Base-by-base conservation (phyloP, 148 eudicot species). In the Cornus florida region DNA sequence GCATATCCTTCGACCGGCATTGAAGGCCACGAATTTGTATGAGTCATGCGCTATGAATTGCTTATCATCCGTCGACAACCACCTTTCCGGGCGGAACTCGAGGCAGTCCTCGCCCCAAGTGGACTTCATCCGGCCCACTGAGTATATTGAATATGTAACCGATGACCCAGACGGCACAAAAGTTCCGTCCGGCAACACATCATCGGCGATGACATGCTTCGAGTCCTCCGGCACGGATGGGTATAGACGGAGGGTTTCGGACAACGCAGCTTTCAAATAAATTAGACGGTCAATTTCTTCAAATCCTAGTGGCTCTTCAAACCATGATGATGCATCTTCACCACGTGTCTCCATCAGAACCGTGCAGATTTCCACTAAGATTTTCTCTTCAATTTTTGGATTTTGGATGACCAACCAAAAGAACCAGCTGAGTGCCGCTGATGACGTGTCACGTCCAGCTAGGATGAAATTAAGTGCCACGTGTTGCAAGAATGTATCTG, bases 161-260 rank as follows among this genome's bases (percentile, higher is more conserved):
- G 95, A 88, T 0, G 98, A 95, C 0, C 98, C 98, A 0, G 94
- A 92, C 5, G 98, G 97, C 5, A 95, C 98, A 5, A 93, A 90
- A 1, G 98, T 95, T 2, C 98, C 98, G 16, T 95, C 98, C 0
- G 98, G 98, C 59, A 95, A 43, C 23, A 90, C 78, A 22, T 95
- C 98, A 35, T 95, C 95, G 3, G 91, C 85, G 4, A 95, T 86
- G 7, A 90, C 98, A 32, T 95, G 94, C 78, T 95, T 95, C 2
- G 98, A 95, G 83, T 95, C 98, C 89, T 95, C 98, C 1, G 98
- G 97, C 38, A 95, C 98, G 0, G 98, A 95, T 0, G 98, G 98
- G 78, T 95, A 95, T 2, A 95, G 82, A 73, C 98, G 81, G 46
- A 95, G 89, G 5, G 97, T 93, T 60, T 95, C 98, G 0, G 98